Evolutionary conservation across 164 flowering plant genomes (phyloP), one percentile per base, ranked within the genome.

Genomic region (Cinnamomum micranthum): DNA sequence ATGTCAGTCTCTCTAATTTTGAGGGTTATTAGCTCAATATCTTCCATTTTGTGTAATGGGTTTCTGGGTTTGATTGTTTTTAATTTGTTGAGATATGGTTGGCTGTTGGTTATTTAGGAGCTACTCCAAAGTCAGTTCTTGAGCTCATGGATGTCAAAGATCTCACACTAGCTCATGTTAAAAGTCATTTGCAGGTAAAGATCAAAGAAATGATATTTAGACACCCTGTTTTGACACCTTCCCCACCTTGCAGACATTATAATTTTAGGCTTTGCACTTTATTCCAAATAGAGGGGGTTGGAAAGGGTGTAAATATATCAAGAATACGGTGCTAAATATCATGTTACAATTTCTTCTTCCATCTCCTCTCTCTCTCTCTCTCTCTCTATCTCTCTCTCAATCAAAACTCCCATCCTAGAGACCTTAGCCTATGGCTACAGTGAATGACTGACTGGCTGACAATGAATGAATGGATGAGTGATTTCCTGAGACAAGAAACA

Each of bases 61-160:
- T 2, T 73, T 65, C 31, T 52, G 23, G n/a, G 59, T 25, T 62
- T 23, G 65, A 15, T 50, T 35, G 23, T 1, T 12, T 70, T 76
- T 58, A 41, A 72, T 25, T 65, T 19, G 3, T 24, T 67, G 25
- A 22, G 74, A 9, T 72, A 12, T 55, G 7, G 3, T 55, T 20
- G 47, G 47, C 47, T 41, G 47, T 41, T 79, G 72, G 68, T 69
- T 74, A 41, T 50, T 25, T 70, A 89, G 93, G 93, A 80, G 93
- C 93, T 2, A 90, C 93, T 41, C 93, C 93, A 41, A 90, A 90
- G 83, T 90, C 93, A 63, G 93, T 90, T 76, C 88, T 90, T 50
- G 93, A 90, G 84, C 93, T 90, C 63, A 90, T 90, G 93, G 91
- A 87, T 85, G 91, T 88, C 22, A 90, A 90, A 77, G 93, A 90